Conservation (phyloP, 2,329 filamentous ascomycete species). For the Fusarium staphyleae region DNA sequence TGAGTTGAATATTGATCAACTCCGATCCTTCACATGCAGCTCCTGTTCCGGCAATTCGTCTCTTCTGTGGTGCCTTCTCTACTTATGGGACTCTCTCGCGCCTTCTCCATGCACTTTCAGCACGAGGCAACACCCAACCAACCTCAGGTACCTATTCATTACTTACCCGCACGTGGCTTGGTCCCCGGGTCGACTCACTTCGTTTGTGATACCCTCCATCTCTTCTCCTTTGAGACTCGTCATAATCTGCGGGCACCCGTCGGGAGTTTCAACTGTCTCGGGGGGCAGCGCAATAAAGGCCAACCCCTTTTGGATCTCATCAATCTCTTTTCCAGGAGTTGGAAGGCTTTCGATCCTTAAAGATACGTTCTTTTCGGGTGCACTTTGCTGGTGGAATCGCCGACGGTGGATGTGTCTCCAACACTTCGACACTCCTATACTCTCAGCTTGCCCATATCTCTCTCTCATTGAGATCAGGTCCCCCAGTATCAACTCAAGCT, state of each 20-base stretch:
- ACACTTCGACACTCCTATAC: background rate
- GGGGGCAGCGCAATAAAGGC: background rate
- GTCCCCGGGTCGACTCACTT: constrained; percentile 3
- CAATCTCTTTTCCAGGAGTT: background rate
- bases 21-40: too few relatives aligned
- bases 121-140: background rate
- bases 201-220: background rate
- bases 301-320: background rate
- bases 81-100: background rate
- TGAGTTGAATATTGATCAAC: too few relatives aligned
- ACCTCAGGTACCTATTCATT: background rate
- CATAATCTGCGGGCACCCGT: constrained; percentile 18
- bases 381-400: background rate
- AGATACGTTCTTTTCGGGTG: too few relatives aligned
- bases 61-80: background rate
- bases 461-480: too few relatives aligned
- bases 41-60: background rate
- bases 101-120: background rate
- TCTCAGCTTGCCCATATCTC: background rate
- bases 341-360: background rate
- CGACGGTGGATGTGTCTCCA: background rate
- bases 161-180: background rate
- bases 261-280: constrained; percentile 1
- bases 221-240: constrained; percentile 6
- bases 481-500: too few relatives aligned